A percentile compares a stretch with the other conserved stretches of the same genome.
Conservation (phyloP, 164 flowering plant species). For the Tetracentron sinense region DNA sequence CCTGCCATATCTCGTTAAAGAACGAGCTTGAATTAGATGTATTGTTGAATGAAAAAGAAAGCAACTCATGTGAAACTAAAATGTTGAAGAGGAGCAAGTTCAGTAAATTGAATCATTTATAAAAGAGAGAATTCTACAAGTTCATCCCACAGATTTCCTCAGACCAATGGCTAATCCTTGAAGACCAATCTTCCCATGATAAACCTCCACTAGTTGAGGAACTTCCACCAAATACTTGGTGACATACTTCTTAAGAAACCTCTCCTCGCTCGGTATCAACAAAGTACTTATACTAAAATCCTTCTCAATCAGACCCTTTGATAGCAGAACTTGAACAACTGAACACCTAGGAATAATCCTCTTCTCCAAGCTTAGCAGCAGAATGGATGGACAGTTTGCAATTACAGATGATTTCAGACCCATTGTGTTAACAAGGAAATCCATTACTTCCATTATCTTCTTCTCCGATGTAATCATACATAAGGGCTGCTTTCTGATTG, state of each 20-base stretch:
- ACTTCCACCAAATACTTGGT: background rate
- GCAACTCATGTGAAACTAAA: too few relatives aligned
- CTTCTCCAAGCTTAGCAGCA: constrained; percentile 1
- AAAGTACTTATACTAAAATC: background rate
- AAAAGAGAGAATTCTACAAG: too few relatives aligned
- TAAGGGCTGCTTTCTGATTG: background rate
- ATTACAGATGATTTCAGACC: background rate
- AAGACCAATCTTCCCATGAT: too few relatives aligned
- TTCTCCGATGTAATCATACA: background rate
- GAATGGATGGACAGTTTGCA: background rate
- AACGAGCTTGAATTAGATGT: too few relatives aligned
- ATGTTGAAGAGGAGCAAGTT: too few relatives aligned
- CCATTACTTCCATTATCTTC: background rate
- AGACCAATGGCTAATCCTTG: too few relatives aligned
- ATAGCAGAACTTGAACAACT: background rate
- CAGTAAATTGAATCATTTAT: too few relatives aligned
- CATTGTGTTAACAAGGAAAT: constrained; percentile 1
- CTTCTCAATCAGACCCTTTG: background rate
- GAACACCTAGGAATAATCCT: constrained; percentile 11
- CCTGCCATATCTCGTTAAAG: too few relatives aligned
- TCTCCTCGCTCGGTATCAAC: background rate
- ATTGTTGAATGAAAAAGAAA: too few relatives aligned
- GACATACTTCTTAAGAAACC: constrained; percentile 6
- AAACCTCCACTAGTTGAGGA: background rate
- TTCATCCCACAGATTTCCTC: too few relatives aligned